Evolutionary conservation across 139 green algal genomes (phyloP), one percentile per base, ranked within the genome.

Genomic region (Pseudopediastrum boryanum): DNA sequence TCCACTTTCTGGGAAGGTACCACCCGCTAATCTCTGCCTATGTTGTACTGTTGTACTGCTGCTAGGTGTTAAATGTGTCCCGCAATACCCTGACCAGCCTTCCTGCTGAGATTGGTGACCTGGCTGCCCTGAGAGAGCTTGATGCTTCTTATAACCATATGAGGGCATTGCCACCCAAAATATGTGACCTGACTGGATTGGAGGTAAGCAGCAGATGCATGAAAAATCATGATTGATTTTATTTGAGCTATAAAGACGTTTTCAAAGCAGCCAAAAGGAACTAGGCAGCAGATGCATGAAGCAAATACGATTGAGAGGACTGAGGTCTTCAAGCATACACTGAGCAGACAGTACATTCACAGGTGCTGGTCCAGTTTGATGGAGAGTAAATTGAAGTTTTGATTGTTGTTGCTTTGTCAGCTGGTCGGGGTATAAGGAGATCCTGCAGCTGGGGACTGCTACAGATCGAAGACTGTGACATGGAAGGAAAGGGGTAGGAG

Each of bases 81-180:
- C 65, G 77, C 46, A 86, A 86, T 38, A 51, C 31, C 42, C 75
- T 86, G 43, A 46, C 33, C 21, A 23, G n/a, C 0, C 66, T 84
- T 35, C 81, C 81, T 4, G 39, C 54, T 43, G 79, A 81, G 48
- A 35, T 86, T 13, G 61, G 84, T 43, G 66, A 52, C 21, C 65
- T 86, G 39, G 59, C 78, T 44, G 50, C 29, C 13, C 25, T 71
- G 35, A 70, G n/a, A 27, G 42, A 79, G 48, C 73, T 78, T 19
- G 76, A 87, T 29, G 35, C 71, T 2, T 71, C 61, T 3, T 66
- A 74, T 31, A 87, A 87, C 66, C 16, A 74, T n/a, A 64, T 87
- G 19, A n/a, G 21, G 8, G 43, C 43, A 25, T 36, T 80, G 23
- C 73, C 61, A 1, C 38, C 29, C 21, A 35, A 46, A 21, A 31